Percentiles rank a stretch among this genome's conserved stretches.
These are phyloP conservation scores for Globisporangium okanoganense DNA, from an alignment of 352 stramenopile genomes.

Conservation along the genomic window DNA sequence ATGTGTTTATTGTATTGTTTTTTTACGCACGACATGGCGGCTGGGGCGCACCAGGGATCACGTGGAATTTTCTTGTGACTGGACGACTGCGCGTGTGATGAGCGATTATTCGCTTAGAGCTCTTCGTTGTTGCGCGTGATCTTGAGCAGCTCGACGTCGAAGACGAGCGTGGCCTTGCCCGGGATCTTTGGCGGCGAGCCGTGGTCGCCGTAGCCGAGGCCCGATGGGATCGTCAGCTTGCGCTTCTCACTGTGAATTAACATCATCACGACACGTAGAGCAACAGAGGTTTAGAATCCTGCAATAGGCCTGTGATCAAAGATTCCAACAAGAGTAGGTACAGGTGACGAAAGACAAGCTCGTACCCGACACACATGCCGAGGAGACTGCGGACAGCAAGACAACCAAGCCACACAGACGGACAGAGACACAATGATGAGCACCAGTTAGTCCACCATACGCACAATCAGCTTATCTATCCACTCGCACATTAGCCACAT, in stretches of 20 bases:
- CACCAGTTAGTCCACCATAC: neutral
- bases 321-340: neutral
- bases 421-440: slow-evolving; percentile 7
- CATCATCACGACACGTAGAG: neutral
- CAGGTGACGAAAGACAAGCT: neutral
- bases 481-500: neutral
- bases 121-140: slow-evolving; percentile 82
- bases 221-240: slow-evolving; percentile 80
- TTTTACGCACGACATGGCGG: neutral
- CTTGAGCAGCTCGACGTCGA: slow-evolving; percentile 96
- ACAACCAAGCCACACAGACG: too few species aligned
- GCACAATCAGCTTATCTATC: neutral
- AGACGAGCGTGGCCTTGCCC: slow-evolving; percentile 93
- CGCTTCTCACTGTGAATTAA: slow-evolving; percentile 70
- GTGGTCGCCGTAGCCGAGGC: slow-evolving; percentile 92
- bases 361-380: slow-evolving; percentile 85
- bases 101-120: slow-evolving; percentile 23
- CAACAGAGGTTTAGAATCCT: neutral
- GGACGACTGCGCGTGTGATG: neutral
- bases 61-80: neutral
- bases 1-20: neutral
- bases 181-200: slow-evolving; percentile 93
- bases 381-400: slow-evolving; percentile 44
- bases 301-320: neutral
- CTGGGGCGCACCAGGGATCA: neutral